phyloP scores from a whole-genome alignment of 768 basidiomycete species.

The Boletus edulis region DNA sequence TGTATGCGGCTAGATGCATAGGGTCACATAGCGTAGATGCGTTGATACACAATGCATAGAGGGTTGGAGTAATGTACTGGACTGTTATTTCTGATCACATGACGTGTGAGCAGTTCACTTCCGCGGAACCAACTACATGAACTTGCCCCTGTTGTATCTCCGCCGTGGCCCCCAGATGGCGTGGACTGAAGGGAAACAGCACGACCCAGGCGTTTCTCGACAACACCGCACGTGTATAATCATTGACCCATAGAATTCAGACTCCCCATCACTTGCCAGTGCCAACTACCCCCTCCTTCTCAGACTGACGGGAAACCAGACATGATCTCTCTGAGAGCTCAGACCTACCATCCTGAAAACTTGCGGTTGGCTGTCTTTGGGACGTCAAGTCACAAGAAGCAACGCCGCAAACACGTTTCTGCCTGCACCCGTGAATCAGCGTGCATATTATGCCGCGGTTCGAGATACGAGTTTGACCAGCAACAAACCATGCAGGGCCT shows the following conservation, averaged over 20 bases:
- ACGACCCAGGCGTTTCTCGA: constrained; percentile 7
- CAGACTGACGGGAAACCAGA: not conserved
- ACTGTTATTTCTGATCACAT: too few species aligned
- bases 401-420: constrained; percentile 33
- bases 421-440: constrained; percentile 20
- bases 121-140: too few species aligned
- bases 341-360: not conserved
- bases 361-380: constrained; percentile 3
- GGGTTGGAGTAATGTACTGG: too few species aligned
- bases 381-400: constrained; percentile 16
- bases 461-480: constrained; percentile 21
- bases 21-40: too few species aligned
- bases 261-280: too few species aligned
- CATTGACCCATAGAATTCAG: not conserved
- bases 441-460: constrained; percentile 20
- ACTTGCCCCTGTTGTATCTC: not conserved
- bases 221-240: not conserved
- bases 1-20: too few species aligned
- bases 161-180: not conserved
- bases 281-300: not conserved
- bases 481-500: constrained; percentile 31
- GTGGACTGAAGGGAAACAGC: constrained; percentile 6
- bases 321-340: not conserved
- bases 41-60: too few species aligned
- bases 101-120: too few species aligned